phyloP scores from a whole-genome alignment of 73 alveolate species.

The Stentor coeruleus region DNA sequence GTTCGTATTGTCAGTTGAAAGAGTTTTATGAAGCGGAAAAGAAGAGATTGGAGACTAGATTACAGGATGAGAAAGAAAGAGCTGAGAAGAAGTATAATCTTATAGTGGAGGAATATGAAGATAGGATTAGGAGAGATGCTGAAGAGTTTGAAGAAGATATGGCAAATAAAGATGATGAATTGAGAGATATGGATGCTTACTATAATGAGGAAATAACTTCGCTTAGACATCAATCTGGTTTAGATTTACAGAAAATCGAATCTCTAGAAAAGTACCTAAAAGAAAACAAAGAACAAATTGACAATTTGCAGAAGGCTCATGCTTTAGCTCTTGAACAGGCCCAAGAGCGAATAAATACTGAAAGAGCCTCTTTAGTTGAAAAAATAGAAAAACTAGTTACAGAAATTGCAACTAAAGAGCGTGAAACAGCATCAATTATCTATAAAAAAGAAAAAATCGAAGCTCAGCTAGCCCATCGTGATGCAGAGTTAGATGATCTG shows the following conservation, averaged over 20 bases:
- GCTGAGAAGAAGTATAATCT: conserved; percentile 25
- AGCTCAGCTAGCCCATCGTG: conserved; percentile 78
- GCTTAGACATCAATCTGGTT: neutral
- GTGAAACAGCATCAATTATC: conserved; percentile 56
- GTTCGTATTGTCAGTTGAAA: conserved; percentile 55
- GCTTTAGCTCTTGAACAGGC: neutral
- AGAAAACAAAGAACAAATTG: conserved; percentile 16
- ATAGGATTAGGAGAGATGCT: conserved; percentile 37
- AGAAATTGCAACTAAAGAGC: conserved; percentile 53
- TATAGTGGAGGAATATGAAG: conserved; percentile 48
- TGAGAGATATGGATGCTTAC: neutral
- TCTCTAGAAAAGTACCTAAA: conserved; percentile 17
- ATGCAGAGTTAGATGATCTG: conserved; percentile 78
- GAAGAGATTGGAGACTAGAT: conserved; percentile 64
- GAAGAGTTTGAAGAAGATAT: conserved; percentile 41
- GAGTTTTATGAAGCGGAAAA: conserved; percentile 66
- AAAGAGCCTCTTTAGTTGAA: conserved; percentile 53
- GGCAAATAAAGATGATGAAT: neutral
- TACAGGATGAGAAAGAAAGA: conserved; percentile 58
- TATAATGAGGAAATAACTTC: neutral
- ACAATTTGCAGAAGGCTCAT: conserved; percentile 18
- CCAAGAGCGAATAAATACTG: conserved; percentile 16
- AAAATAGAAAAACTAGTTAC: conserved; percentile 57
- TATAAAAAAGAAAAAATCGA: conserved; percentile 67
- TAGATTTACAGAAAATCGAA: conserved; percentile 10